These are phyloP conservation scores for Arctium minus DNA, from an alignment of 129 eudicot species.

Conservation along the genomic window DNA sequence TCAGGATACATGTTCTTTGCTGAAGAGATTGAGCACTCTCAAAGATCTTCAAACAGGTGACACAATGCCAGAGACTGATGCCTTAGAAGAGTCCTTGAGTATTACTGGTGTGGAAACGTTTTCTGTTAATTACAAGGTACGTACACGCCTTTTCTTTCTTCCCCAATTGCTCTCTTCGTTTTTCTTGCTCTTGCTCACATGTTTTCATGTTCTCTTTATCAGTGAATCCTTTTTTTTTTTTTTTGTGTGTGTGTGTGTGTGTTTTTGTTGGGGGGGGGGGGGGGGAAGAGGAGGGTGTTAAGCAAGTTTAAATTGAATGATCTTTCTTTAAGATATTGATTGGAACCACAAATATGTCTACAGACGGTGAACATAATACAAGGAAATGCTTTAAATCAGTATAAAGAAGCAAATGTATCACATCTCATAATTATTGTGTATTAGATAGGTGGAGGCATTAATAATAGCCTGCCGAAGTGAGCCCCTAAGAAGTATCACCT, in stretches of 20 bases:
- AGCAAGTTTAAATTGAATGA: not conserved
- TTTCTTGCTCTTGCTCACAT: not conserved
- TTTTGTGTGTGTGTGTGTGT: no score
- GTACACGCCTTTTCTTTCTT: not conserved
- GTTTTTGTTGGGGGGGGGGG: not conserved
- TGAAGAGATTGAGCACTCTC: conserved; percentile 71
- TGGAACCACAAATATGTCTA: not conserved
- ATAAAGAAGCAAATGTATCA: not conserved
- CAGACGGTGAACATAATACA: not conserved
- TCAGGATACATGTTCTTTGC: conserved; percentile 80
- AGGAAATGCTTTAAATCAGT: not conserved
- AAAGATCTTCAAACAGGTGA: conserved; percentile 72
- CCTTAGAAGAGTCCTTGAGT: conserved; percentile 70
- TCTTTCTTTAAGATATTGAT: no score
- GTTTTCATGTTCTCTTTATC: not conserved
- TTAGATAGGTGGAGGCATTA: not conserved
- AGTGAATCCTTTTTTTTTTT: not conserved
- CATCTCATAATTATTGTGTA: not conserved
- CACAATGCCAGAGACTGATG: conserved; percentile 39
- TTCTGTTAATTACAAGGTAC: conserved; percentile 86
- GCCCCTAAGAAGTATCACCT: not conserved
- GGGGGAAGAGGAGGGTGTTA: not conserved
- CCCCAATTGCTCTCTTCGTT: not conserved
- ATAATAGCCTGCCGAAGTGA: not conserved
- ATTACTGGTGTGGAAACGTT: conserved; percentile 93